Base-by-base conservation (phyloP, 306 rosid species). In the Dryas octopetala region DNA sequence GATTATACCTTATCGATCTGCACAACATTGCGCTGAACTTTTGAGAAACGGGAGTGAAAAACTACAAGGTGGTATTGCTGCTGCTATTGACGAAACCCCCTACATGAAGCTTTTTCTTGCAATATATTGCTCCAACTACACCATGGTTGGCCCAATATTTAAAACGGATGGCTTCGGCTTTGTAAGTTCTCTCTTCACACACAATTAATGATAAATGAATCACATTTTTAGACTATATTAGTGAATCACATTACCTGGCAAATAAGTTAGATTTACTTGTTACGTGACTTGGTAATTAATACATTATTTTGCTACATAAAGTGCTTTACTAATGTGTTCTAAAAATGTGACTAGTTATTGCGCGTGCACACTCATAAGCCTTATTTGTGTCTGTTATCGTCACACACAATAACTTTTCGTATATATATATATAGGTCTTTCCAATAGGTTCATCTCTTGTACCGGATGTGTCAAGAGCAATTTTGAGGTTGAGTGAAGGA, bases 391-490 rank as follows among this genome's bases (percentile, higher is more conserved):
- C 38, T 32, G 2, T 32, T 32, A 32, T 1, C 38, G 0, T 32
- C 38, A 32, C 38, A 32, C 38, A 32, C 38, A 32, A 32, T 32
- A 32, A 32, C 38, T 32, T 32, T 32, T 32, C 0, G 38, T 23
- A 23, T 23, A 23, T 23, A 23, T 23, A 23, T 9, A 17, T 19
- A 45, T 9, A 87, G 86, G 86, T 71, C 6, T 84, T 87, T 8
- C 88, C 81, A 0, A 85, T 66, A 82, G 84, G 86, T 40, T 89
- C 91, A 8, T 80, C 92, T 48, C 83, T 91, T 7, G 86, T 81
- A 4, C 67, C 80, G 6, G 97, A 91, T 62, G 71, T 89, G 6
- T 91, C 96, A 61, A 91, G 86, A 74, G 90, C 88, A 49, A 81
- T 91, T 64, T 73, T 91, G 6, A 80, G 77, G 4, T 79, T 88